Conservation (phyloP, 306 rosid species). For the Pyrus bretschneideri region DNA sequence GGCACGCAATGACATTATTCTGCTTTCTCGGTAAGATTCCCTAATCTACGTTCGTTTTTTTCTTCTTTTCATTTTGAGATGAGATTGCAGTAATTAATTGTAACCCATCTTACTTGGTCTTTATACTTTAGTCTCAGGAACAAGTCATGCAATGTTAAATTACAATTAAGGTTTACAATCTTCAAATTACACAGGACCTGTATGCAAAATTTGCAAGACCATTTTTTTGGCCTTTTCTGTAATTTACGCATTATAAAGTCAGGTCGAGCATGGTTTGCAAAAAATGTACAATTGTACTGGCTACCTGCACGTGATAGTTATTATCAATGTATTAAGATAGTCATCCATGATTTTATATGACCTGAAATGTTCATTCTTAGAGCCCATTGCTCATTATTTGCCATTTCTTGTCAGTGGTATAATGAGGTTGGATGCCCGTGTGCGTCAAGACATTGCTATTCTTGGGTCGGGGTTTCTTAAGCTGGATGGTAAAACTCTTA, state of each 20-base stretch:
- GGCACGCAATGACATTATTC: slow-evolving; percentile 61
- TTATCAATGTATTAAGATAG: not conserved
- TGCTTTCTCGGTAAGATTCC: slow-evolving; percentile 73
- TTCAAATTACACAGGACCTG: not conserved
- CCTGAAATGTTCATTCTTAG: not conserved
- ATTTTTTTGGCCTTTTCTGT: not conserved
- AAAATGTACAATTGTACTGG: not conserved
- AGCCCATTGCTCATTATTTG: slow-evolving; percentile 21
- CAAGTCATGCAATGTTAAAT: not conserved
- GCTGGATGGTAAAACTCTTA: slow-evolving; percentile 64
- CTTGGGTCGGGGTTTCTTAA: slow-evolving; percentile 82
- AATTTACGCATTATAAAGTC: not conserved
- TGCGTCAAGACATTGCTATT: slow-evolving; percentile 79
- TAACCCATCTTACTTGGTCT: not conserved
- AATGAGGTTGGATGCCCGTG: slow-evolving; percentile 85
- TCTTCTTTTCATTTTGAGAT: slow-evolving; percentile 11
- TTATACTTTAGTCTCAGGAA: not conserved
- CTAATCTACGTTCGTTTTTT: slow-evolving; percentile 15
- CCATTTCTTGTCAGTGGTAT: slow-evolving; percentile 59
- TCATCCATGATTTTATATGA: not conserved
- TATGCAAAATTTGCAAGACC: not conserved
- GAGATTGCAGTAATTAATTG: slow-evolving; percentile 1
- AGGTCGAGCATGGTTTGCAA: not conserved
- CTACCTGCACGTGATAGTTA: not conserved
- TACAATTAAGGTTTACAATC: not conserved